These are phyloP conservation scores for Hypoxylon cercidicola DNA, from an alignment of 495 filamentous ascomycete species.

Conservation along the genomic window DNA sequence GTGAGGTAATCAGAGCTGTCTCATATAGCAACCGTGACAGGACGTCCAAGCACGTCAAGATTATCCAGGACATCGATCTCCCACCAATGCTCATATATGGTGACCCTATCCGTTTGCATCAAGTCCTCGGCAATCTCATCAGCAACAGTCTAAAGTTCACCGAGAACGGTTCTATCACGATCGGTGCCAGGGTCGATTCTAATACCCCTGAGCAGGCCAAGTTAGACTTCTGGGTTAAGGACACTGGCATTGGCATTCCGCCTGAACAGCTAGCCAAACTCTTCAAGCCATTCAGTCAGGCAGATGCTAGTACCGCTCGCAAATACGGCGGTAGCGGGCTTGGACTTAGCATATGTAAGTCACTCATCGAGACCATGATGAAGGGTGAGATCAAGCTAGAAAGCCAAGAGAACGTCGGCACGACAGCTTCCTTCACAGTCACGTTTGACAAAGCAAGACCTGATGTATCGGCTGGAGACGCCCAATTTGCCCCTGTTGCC, in stretches of 20 bases:
- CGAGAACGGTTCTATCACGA: conserved; percentile 82
- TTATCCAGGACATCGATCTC: conserved; percentile 79
- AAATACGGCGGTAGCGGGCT: conserved; percentile 92
- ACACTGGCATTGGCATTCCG: conserved; percentile 91
- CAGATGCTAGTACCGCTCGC: conserved; percentile 84
- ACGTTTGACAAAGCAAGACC: conserved; percentile 79
- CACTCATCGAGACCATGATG: conserved; percentile 91
- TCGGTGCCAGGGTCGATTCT: conserved; percentile 73
- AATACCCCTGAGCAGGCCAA: conserved; percentile 76
- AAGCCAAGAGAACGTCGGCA: conserved; percentile 77
- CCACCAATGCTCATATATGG: conserved; percentile 84
- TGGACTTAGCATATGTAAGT: conserved; percentile 93
- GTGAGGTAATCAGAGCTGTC: conserved; percentile 85
- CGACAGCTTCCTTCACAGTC: conserved; percentile 86
- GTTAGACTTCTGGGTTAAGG: conserved; percentile 84
- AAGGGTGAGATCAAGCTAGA: conserved; percentile 85
- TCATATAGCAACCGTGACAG: conserved; percentile 86
- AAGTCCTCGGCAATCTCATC: conserved; percentile 92
- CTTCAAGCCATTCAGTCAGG: conserved; percentile 91
- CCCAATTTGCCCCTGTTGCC: conserved; percentile 46
- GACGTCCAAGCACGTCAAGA: conserved; percentile 66
- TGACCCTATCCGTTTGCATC: conserved; percentile 89
- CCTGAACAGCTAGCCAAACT: conserved; percentile 82
- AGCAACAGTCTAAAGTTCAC: conserved; percentile 97
- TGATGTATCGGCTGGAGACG: conserved; percentile 62